Evolutionary conservation across 2,329 filamentous ascomycete genomes (phyloP).

Genomic region (Colletotrichum sp.): DNA sequence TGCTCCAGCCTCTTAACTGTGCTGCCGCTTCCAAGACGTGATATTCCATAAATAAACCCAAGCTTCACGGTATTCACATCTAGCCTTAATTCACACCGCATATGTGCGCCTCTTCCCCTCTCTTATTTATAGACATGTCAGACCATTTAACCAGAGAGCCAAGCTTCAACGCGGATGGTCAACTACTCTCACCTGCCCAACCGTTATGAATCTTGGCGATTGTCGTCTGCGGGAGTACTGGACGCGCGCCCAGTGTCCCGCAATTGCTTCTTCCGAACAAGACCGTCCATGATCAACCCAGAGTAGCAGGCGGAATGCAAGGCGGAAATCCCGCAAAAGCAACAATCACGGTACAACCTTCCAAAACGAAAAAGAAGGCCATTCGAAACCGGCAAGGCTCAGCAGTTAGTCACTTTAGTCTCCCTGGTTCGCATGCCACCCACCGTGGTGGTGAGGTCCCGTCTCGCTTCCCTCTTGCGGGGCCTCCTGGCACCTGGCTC

Average conservation of each 20-base stretch:
- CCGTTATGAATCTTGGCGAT: not conserved
- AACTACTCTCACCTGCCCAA: not conserved
- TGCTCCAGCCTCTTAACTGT: not conserved
- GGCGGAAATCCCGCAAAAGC: not conserved
- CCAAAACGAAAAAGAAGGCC: not conserved
- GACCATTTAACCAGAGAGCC: not conserved
- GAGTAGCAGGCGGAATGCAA: not conserved
- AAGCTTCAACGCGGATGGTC: not conserved
- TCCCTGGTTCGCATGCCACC: not conserved
- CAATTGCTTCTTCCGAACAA: not conserved
- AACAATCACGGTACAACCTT: not conserved
- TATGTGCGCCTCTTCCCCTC: not conserved
- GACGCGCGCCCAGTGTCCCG: not conserved
- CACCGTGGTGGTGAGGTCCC: not conserved
- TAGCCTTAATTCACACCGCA: not conserved
- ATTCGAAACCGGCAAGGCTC: not conserved
- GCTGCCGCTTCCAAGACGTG: not conserved
- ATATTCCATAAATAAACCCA: not conserved
- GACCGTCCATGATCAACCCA: not conserved
- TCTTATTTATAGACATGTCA: not conserved
- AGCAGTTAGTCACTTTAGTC: not conserved
- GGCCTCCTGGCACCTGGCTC: not conserved
- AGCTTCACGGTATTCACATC: not conserved
- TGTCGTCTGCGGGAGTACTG: not conserved
- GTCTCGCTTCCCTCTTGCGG: not conserved